Evolutionary conservation across 345 rosid species (phyloP).

Genomic region (Limnanthes douglasii): DNA sequence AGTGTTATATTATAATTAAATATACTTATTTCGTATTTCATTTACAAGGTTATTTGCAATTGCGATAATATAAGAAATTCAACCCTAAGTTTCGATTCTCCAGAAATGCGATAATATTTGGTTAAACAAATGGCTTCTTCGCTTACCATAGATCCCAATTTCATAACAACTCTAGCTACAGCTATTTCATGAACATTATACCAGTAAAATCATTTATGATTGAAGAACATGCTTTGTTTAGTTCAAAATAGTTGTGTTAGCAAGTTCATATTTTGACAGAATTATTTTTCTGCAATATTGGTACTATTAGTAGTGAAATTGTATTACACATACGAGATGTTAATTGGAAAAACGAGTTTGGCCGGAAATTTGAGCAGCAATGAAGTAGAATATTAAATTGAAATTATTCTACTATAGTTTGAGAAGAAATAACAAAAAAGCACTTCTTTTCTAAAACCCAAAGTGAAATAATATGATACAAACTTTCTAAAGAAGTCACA

Average conservation of each 20-base stretch:
- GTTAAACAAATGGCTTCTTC: slow-evolving; percentile 97
- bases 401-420: too few relatives aligned
- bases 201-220: slow-evolving; percentile 29
- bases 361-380: too few relatives aligned
- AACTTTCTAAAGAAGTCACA: neutral
- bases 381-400: too few relatives aligned
- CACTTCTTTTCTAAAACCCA: too few relatives aligned
- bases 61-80: slow-evolving; percentile 10
- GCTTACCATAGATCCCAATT: slow-evolving; percentile 81
- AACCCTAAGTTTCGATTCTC: slow-evolving; percentile 31
- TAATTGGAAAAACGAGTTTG: too few relatives aligned
- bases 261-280: slow-evolving; percentile 8
- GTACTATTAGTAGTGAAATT: neutral
- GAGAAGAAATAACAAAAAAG: too few relatives aligned
- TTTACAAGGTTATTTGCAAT: too few relatives aligned
- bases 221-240: too few relatives aligned
- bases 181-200: slow-evolving; percentile 77
- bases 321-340: neutral
- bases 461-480: neutral
- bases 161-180: slow-evolving; percentile 89
- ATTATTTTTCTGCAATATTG: too few relatives aligned
- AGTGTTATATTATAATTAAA: too few relatives aligned
- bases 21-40: too few relatives aligned
- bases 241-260: neutral
- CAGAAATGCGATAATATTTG: slow-evolving; percentile 46